phyloP scores from a whole-genome alignment of 208 protist genomes.

The Porcisia hertigi region DNA sequence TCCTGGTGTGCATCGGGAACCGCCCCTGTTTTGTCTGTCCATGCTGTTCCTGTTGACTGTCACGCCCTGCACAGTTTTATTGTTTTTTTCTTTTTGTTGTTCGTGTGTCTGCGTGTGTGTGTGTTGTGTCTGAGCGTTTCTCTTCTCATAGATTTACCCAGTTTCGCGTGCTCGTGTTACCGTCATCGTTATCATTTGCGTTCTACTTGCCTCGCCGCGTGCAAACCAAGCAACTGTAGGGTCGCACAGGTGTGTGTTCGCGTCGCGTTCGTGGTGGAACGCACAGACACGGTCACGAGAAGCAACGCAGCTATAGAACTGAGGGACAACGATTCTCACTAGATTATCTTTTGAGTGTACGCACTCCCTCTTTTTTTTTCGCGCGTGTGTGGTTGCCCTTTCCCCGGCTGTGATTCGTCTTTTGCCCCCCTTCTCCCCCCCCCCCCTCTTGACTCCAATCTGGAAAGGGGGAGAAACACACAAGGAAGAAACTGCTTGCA shows the following conservation, averaged over 20 bases:
- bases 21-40: not conserved
- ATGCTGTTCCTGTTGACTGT: not conserved
- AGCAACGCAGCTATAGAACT: no score
- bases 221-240: not conserved
- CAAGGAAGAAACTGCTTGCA: not conserved
- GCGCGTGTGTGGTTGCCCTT: not conserved
- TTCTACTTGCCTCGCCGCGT: not conserved
- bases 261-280: no score
- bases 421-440: not conserved
- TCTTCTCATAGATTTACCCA: constrained; percentile 1
- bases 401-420: not conserved
- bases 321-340: not conserved
- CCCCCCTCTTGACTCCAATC: no score
- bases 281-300: not conserved
- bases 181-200: not conserved
- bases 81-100: not conserved
- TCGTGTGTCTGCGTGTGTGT: not conserved
- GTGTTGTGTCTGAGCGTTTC: not conserved
- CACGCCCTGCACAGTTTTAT: not conserved
- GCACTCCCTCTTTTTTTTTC: not conserved
- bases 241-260: not conserved
- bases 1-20: not conserved
- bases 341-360: no score
- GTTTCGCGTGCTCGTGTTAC: not conserved
- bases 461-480: not conserved